phyloP scores from a whole-genome alignment of 257 asterid genomes.

The Galeopsis tetrahit region DNA sequence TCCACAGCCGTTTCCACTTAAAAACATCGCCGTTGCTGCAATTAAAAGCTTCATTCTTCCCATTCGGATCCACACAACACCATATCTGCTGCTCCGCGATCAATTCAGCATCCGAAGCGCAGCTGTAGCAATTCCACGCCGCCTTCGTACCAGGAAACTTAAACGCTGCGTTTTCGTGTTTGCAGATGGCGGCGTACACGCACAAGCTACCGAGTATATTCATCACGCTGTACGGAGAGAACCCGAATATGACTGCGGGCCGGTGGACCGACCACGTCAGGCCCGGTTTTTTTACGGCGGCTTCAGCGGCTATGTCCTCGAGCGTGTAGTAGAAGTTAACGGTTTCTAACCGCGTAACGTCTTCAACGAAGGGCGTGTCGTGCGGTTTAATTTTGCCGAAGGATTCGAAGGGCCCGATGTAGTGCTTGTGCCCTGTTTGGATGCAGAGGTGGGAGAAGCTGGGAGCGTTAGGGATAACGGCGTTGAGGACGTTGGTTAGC shows the following conservation, averaged over 20 bases:
- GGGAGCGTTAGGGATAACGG: constrained; percentile 37
- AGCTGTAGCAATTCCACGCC: constrained; percentile 43
- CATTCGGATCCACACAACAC: constrained; percentile 42
- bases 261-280: constrained; percentile 49
- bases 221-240: constrained; percentile 44
- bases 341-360: constrained; percentile 34
- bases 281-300: constrained; percentile 21
- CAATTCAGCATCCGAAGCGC: constrained; percentile 40
- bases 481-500: constrained; percentile 41
- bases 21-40: constrained; percentile 46
- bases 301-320: constrained; percentile 37
- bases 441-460: constrained; percentile 39
- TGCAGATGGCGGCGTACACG: constrained; percentile 46
- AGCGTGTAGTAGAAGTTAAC: constrained; percentile 47
- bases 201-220: constrained; percentile 34
- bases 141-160: constrained; percentile 43
- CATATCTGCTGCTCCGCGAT: constrained; percentile 52
- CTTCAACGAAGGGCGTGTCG: constrained; percentile 46
- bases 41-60: constrained; percentile 45
- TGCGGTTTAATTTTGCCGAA: constrained; percentile 42
- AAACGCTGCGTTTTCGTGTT: constrained; percentile 37
- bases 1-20: constrained; percentile 51
- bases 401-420: constrained; percentile 46
- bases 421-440: constrained; percentile 50
- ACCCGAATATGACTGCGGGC: constrained; percentile 45